Conservation (phyloP, 169 alveolate genomes). For the Cryptosporidium viatorum region DNA sequence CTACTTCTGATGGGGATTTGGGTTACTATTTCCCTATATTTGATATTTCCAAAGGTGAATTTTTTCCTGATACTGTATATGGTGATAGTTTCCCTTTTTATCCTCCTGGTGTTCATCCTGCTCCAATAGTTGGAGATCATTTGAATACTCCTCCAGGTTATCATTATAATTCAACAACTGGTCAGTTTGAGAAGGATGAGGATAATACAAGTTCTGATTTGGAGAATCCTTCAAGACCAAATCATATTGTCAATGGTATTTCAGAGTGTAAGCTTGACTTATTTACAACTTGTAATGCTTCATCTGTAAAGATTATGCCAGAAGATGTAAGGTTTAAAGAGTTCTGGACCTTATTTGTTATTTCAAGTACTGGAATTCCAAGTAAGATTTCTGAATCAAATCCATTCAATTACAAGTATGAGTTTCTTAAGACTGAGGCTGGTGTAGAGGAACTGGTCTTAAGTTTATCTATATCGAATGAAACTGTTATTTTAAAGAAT, state of each 20-base stretch:
- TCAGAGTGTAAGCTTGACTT: neutral
- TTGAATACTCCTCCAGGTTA: neutral
- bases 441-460: neutral
- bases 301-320: neutral
- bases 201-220: neutral
- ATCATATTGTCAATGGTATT: slow-evolving; percentile 2
- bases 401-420: neutral
- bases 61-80: slow-evolving; percentile 2
- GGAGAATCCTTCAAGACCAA: neutral
- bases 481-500: neutral
- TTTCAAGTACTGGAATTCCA: slow-evolving; percentile 27
- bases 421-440: neutral
- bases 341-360: slow-evolving; percentile 5
- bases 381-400: neutral
- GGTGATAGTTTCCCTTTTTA: slow-evolving; percentile 14
- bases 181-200: slow-evolving; percentile 2
- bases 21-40: slow-evolving; percentile 1
- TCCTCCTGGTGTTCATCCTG: slow-evolving; percentile 35
- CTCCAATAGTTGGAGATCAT: neutral
- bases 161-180: slow-evolving; percentile 11
- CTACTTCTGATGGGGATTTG: neutral
- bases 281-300: slow-evolving; percentile 7
- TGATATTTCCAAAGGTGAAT: neutral
- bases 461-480: neutral
- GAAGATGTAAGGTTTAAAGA: neutral